Base-by-base conservation (phyloP, 1,284 basidiomycete species). In the Pseudozyma flocculosa region DNA sequence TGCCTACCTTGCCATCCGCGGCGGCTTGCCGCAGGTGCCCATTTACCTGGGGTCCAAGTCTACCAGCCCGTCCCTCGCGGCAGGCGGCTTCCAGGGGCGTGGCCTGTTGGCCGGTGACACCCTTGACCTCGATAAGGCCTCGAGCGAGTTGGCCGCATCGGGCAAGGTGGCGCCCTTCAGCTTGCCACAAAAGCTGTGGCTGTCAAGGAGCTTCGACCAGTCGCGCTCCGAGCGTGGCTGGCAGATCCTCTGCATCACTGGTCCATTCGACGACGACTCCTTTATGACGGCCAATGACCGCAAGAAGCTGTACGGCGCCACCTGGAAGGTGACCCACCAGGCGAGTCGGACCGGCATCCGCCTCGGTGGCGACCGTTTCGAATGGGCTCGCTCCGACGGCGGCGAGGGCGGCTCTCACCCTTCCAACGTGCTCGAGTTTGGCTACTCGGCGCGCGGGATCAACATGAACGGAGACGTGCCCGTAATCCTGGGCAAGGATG, bases 331-430 rank as follows among this genome's bases (percentile, higher is more conserved):
- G 2, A 46, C 43, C 4, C 52, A 60, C 40, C 68, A 76, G 30
- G 73, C 79, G 9, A 78, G 73, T 38, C 70, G 80, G 23, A 72
- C 72, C 0, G 80, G 80, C 2, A 72, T 79, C 21, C 78, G 76
- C 15, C 70, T 79, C 18, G 73, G 77, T 19, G 49, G 51, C 22
- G 34, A 40, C n/a, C 41, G 45, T 2, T 45, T 46, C 38, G 22
- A 79, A 10, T 88, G 86, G 85, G 82, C 86, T 0, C 80, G 86
- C 36, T 58, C 72, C 17, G 84, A 81, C 46, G 87, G 87, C 15
- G 86, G 86, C 0, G 84, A 87, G 68, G 87, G 87, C 8, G 87
- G 87, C 0, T 84, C 84, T 13, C 87, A 88, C 73, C 86, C 87
- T 0, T 84, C 83, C 37, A 88, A 88, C 65, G 85, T 88, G 43